A percentile compares a stretch with the other conserved stretches of the same genome.
Conservation (phyloP, 2,329 filamentous ascomycete species). For the Pseudogymnoascus sp. region DNA sequence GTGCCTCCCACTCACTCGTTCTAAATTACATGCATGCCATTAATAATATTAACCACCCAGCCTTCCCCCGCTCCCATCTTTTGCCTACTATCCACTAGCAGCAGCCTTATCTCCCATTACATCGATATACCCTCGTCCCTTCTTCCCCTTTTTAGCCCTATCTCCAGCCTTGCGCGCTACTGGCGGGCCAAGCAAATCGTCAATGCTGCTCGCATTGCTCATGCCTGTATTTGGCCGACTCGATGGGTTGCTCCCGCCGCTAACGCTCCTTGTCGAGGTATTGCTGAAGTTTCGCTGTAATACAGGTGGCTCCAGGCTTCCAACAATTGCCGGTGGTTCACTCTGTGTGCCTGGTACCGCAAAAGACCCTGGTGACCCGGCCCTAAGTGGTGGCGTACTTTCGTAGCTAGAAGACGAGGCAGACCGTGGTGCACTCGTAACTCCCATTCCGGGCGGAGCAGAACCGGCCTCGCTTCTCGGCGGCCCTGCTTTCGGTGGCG, state of each 20-base stretch:
- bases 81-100: background rate
- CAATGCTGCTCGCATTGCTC: conserved; percentile 89
- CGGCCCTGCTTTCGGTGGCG: conserved; percentile 58
- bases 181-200: conserved; percentile 76
- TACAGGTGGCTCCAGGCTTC: conserved; percentile 14
- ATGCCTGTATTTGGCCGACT: conserved; percentile 70
- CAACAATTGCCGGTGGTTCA: background rate
- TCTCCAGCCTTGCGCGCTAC: conserved; percentile 56
- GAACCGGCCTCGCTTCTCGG: conserved; percentile 25
- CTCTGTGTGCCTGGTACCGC: background rate
- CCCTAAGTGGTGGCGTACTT: background rate
- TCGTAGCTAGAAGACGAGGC: background rate
- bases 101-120: conserved; percentile 57
- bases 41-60: background rate
- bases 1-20: background rate
- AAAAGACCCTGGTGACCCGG: background rate
- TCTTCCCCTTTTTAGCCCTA: conserved; percentile 62
- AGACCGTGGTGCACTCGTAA: background rate
- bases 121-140: conserved; percentile 84
- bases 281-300: conserved; percentile 19
- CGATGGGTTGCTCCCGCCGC: conserved; percentile 36
- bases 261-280: conserved; percentile 19
- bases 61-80: background rate
- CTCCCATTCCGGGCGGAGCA: conserved; percentile 11
- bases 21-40: conserved; percentile 3